phyloP scores from a whole-genome alignment of 78 protist genomes.

The Dictyostelium intermedium region DNA sequence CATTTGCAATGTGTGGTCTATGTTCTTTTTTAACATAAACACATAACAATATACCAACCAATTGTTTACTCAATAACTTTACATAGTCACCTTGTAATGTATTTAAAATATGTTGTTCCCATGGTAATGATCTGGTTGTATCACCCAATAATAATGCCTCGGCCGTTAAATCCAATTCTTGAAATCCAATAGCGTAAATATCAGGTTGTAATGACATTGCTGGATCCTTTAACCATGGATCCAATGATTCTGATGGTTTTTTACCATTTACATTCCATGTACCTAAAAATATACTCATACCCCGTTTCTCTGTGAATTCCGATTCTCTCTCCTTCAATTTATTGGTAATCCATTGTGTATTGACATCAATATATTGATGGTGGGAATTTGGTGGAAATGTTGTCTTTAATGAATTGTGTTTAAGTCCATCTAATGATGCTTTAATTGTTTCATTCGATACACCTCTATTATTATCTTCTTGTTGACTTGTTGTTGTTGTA shows the following conservation, averaged over 20 bases:
- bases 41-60: constrained; percentile 85
- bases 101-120: constrained; percentile 71
- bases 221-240: constrained; percentile 50
- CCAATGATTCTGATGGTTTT: constrained; percentile 78
- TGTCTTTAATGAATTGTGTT: constrained; percentile 6
- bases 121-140: constrained; percentile 71
- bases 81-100: constrained; percentile 64
- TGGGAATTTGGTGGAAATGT: background rate
- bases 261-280: constrained; percentile 90
- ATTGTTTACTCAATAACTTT: constrained; percentile 53
- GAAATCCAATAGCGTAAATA: constrained; percentile 84
- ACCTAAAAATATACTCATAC: constrained; percentile 74
- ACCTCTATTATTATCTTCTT: constrained; percentile 15
- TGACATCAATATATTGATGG: constrained; percentile 31
- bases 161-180: constrained; percentile 87
- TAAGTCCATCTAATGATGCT: constrained; percentile 29
- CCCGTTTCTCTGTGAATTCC: constrained; percentile 52
- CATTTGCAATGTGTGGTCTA: constrained; percentile 33
- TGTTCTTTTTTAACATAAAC: constrained; percentile 83
- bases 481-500: background rate
- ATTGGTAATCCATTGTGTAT: constrained; percentile 64
- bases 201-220: constrained; percentile 42
- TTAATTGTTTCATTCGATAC: constrained; percentile 53
- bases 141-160: constrained; percentile 78
- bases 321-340: constrained; percentile 71